Percentiles rank a stretch among this genome's conserved stretches.
Evolutionary conservation across 768 basidiomycete genomes (phyloP).

Genomic region (Auricularia sp.): DNA sequence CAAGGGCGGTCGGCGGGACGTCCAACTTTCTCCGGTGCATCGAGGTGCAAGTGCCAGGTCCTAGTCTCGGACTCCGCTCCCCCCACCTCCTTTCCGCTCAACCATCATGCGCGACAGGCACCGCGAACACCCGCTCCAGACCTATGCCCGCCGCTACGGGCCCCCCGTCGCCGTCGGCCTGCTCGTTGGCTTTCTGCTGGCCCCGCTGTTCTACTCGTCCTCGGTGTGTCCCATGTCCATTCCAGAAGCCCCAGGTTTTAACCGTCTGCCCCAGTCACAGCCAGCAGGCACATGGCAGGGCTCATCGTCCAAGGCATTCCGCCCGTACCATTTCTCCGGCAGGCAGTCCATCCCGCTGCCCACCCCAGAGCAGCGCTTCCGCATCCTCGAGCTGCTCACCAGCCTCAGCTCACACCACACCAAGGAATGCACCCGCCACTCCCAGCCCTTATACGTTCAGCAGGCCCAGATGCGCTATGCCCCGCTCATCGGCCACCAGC

Average conservation of each 20-base stretch:
- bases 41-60: background rate
- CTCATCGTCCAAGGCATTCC: conserved; percentile 4
- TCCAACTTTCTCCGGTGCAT: conserved; percentile 1
- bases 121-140: background rate
- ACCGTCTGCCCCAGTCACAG: conserved; percentile 1
- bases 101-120: background rate
- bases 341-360: conserved; percentile 56
- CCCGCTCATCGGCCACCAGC: conserved; percentile 68
- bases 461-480: conserved; percentile 83
- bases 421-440: conserved; percentile 74
- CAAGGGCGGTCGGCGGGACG: background rate
- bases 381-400: conserved; percentile 78
- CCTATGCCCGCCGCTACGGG: background rate
- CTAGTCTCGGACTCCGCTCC: background rate
- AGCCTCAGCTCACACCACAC: conserved; percentile 88
- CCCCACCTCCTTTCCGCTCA: background rate
- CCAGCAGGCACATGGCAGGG: conserved; percentile 9
- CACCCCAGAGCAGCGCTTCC: conserved; percentile 70
- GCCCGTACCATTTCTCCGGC: conserved; percentile 4
- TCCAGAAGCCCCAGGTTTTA: background rate
- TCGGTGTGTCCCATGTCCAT: background rate
- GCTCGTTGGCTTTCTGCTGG: conserved; percentile 47
- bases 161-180: conserved; percentile 44
- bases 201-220: conserved; percentile 23
- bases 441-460: conserved; percentile 75